Base-by-base conservation (phyloP, 1,284 basidiomycete species). In the Athelia sp. region DNA sequence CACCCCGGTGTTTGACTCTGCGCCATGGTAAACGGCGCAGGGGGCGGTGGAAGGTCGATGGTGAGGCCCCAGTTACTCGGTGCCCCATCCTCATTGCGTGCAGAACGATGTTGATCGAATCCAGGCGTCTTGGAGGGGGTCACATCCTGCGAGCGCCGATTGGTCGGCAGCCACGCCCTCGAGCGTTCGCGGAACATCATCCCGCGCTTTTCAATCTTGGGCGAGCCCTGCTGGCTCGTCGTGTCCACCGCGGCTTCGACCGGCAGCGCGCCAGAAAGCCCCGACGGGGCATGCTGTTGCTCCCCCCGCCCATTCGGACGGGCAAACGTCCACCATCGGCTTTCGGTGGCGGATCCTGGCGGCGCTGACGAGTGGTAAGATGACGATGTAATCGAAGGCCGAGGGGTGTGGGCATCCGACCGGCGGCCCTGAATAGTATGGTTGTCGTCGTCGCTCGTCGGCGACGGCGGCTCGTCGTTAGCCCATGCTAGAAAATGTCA, bases 401-500 rank as follows among this genome's bases (percentile, higher is more conserved):
- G 72, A n/a, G n/a, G n/a, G 26, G 26, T 29, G 26, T 29, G 4
- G 38, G 70, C 63, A 26, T 74, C 71, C 50, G 67, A 52, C 53
- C 61, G 51, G 58, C 52, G 54, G 57, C 55, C n/a, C 56, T 17
- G 23, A 56, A 32, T 56, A 65, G 54, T 56, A 62, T 44, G 56
- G 60, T 48, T 62, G 61, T 19, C 65, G 11, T 66, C 61, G 29
- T 70, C 67, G 47, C 82, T 80, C 19, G 69, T 76, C 4, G 87
- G 86, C 0, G 87, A 88, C 8, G 86, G 84, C 2, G 87, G 87
- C 58, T 90, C 88, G 62, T 90, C 84, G 57, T 78, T 75, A 9
- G 87, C 88, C 88, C 88, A 90, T 50, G 88, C 87, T 90, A 54
- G 45, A 31, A 48, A 51, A 17, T 48, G 52, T 53, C 47, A 55